Conservation (phyloP, 169 alveolate species). For the Cryptosporidium tyzzeri region DNA sequence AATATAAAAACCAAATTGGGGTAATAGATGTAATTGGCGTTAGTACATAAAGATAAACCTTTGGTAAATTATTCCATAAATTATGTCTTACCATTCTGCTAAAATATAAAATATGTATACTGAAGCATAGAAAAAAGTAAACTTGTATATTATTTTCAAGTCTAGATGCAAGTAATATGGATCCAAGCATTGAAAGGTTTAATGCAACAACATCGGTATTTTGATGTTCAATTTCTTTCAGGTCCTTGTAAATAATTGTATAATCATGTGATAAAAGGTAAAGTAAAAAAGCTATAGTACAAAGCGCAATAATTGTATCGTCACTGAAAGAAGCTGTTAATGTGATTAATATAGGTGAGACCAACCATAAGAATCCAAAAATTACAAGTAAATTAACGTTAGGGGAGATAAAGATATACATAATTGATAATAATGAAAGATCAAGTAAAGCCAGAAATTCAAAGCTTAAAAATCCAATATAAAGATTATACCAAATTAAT, state of each 20-base stretch:
- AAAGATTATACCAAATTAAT: constrained; percentile 59
- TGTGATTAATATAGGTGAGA: constrained; percentile 52
- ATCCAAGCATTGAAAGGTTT: constrained; percentile 60
- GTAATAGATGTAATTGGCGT: constrained; percentile 64
- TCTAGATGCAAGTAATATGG: constrained; percentile 74
- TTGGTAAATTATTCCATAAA: constrained; percentile 64
- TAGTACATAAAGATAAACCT: constrained; percentile 28
- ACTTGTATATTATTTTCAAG: constrained; percentile 68
- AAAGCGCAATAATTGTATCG: constrained; percentile 58
- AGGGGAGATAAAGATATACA: constrained; percentile 62
- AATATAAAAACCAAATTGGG: constrained; percentile 55
- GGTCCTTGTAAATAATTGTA: constrained; percentile 57
- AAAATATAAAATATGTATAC: constrained; percentile 49
- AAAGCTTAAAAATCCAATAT: constrained; percentile 54
- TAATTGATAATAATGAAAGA: constrained; percentile 40
- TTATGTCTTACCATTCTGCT: constrained; percentile 61
- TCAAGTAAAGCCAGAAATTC: constrained; percentile 53
- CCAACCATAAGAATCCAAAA: constrained; percentile 62
- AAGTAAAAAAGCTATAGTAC: constrained; percentile 36
- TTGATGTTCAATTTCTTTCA: constrained; percentile 54
- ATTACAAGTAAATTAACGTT: constrained; percentile 58
- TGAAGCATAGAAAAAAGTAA: constrained; percentile 58
- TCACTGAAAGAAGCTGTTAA: constrained; percentile 71
- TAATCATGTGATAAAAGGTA: constrained; percentile 53
- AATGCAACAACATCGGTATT: constrained; percentile 58